Evolutionary conservation across 2,329 filamentous ascomycete species (phyloP).

Genomic region (Stachybotrys chartarum): DNA sequence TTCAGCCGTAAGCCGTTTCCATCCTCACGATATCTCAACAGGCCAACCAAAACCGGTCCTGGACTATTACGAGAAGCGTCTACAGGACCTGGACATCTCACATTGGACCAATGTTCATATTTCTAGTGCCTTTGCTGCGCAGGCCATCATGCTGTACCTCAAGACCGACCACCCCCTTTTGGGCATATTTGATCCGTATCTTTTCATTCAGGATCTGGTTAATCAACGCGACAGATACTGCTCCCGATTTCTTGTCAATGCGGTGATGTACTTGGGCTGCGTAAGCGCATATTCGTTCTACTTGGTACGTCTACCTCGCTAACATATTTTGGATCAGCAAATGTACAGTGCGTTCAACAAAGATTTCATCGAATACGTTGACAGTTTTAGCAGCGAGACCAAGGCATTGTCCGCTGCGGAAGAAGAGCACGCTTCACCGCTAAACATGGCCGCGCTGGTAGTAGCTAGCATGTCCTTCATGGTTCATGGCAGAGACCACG

Average conservation of each 20-base stretch:
- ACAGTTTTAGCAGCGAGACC: conserved; percentile 17
- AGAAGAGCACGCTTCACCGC: conserved; percentile 9
- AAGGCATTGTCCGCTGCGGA: conserved; percentile 16
- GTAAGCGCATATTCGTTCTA: conserved; percentile 15
- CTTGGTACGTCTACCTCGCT: background rate
- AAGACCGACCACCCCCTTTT: conserved; percentile 30
- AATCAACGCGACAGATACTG: conserved; percentile 13
- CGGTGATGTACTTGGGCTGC: conserved; percentile 24
- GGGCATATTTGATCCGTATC: conserved; percentile 24
- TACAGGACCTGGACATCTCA: conserved; percentile 18
- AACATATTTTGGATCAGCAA: conserved; percentile 15
- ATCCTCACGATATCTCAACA: background rate
- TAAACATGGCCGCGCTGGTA: conserved; percentile 22
- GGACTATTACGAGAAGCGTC: conserved; percentile 14
- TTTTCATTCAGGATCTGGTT: conserved; percentile 27
- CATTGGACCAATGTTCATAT: conserved; percentile 27
- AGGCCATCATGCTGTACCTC: conserved; percentile 26
- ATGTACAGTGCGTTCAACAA: conserved; percentile 25
- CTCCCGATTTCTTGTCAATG: conserved; percentile 23
- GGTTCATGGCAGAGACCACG: conserved; percentile 26
- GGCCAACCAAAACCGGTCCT: background rate
- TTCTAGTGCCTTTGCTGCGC: conserved; percentile 18
- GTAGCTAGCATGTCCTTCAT: conserved; percentile 25
- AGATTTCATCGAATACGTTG: conserved; percentile 7
- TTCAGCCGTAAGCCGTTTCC: background rate